phyloP scores from a whole-genome alignment of 352 stramenopile species.

The Phytophthora melonis region DNA sequence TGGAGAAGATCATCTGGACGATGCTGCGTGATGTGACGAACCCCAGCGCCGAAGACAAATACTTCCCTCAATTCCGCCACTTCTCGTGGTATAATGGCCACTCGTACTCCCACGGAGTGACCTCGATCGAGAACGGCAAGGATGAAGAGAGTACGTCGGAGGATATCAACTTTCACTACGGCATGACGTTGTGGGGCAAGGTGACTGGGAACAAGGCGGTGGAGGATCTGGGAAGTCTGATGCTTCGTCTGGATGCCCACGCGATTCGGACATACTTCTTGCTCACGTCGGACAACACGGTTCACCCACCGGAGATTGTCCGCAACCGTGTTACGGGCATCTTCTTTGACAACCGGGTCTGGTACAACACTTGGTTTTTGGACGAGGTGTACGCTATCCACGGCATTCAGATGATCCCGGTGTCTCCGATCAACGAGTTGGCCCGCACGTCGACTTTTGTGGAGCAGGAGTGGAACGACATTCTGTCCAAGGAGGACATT shows the following conservation, averaged over 20 bases:
- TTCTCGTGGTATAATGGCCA: constrained; percentile 74
- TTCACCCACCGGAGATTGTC: constrained; percentile 62
- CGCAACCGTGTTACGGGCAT: constrained; percentile 74
- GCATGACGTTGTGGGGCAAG: constrained; percentile 69
- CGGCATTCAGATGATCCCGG: constrained; percentile 76
- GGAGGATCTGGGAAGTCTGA: constrained; percentile 65
- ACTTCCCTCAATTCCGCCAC: constrained; percentile 70
- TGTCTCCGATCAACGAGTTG: constrained; percentile 69
- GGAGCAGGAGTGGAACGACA: constrained; percentile 69
- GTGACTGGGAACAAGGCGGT: constrained; percentile 56
- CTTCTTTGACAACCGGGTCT: constrained; percentile 66
- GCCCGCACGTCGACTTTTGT: constrained; percentile 63
- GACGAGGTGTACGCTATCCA: constrained; percentile 65
- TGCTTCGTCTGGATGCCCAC: constrained; percentile 65
- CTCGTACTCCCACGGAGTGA: constrained; percentile 71
- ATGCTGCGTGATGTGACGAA: constrained; percentile 72
- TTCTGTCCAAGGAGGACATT: constrained; percentile 69
- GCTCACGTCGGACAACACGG: constrained; percentile 55
- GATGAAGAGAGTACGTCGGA: constrained; percentile 72
- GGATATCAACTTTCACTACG: constrained; percentile 80
- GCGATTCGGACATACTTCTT: constrained; percentile 73
- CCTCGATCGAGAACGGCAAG: constrained; percentile 61
- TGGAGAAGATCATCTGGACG: constrained; percentile 59
- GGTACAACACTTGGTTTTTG: constrained; percentile 74
- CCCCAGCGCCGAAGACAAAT: constrained; percentile 48